phyloP scores from a whole-genome alignment of 2,329 filamentous ascomycete species.

The Paramyrothecium sp. region DNA sequence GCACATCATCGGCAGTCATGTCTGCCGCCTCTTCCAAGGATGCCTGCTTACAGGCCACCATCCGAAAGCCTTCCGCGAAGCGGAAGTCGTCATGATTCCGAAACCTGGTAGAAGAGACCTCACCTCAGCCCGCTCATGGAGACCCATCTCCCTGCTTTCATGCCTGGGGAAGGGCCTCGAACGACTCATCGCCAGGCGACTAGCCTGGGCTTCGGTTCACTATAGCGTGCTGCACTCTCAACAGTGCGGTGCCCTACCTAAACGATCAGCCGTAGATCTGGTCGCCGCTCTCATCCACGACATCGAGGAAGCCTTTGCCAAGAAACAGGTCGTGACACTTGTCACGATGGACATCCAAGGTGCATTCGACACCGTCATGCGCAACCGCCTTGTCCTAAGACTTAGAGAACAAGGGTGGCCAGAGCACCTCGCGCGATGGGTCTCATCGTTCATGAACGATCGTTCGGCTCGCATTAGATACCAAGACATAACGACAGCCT shows the following conservation, averaged over 20 bases:
- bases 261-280: slow-evolving; percentile 14
- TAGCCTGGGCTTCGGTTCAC: slow-evolving; percentile 15
- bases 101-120: slow-evolving; percentile 19
- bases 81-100: slow-evolving; percentile 19
- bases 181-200: slow-evolving; percentile 16
- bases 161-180: too few species aligned
- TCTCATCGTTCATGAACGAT: slow-evolving; percentile 10
- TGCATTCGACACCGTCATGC: slow-evolving; percentile 14
- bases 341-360: slow-evolving; percentile 14
- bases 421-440: slow-evolving; percentile 6
- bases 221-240: slow-evolving; percentile 15
- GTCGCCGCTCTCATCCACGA: slow-evolving; percentile 15
- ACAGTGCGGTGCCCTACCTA: slow-evolving; percentile 18
- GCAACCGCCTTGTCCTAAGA: slow-evolving; percentile 13
- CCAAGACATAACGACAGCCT: slow-evolving; percentile 6
- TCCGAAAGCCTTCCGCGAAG: slow-evolving; percentile 15
- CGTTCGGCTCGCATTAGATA: slow-evolving; percentile 2
- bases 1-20: slow-evolving; percentile 7
- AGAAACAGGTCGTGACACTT: slow-evolving; percentile 8
- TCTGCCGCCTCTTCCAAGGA: slow-evolving; percentile 12
- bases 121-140: slow-evolving; percentile 13
- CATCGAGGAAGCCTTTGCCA: slow-evolving; percentile 12
- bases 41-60: slow-evolving; percentile 14
- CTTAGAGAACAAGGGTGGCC: slow-evolving; percentile 14
- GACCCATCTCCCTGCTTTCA: slow-evolving; percentile 22